phyloP scores from a whole-genome alignment of 768 basidiomycete species.

The Termitomyces heimii region DNA sequence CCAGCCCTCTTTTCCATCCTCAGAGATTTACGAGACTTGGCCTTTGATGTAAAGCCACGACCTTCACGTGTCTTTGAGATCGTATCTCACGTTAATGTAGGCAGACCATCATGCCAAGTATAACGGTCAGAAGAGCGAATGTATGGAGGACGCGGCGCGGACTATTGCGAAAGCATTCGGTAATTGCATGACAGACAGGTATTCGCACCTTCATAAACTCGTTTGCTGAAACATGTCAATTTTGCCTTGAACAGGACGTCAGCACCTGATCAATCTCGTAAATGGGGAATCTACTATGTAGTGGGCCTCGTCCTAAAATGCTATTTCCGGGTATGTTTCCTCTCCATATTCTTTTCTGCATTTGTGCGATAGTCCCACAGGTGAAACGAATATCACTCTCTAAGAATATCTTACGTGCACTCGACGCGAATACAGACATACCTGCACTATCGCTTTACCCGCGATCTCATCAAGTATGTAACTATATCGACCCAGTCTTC shows the following conservation, averaged over 20 bases:
- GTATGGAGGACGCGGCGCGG: conserved; percentile 84
- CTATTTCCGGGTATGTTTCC: conserved; percentile 80
- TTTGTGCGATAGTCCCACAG: conserved; percentile 29
- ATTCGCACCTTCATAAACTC: neutral
- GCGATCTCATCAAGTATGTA: conserved; percentile 72
- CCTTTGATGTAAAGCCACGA: conserved; percentile 59
- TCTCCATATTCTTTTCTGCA: neutral
- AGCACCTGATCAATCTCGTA: conserved; percentile 67
- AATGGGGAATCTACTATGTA: conserved; percentile 91
- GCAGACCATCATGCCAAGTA: conserved; percentile 58
- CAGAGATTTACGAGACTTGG: conserved; percentile 77
- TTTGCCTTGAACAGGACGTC: conserved; percentile 40
- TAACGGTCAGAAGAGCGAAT: conserved; percentile 50
- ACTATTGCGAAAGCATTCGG: conserved; percentile 88
- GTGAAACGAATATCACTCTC: conserved; percentile 88
- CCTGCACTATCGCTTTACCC: conserved; percentile 75
- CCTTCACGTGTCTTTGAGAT: neutral
- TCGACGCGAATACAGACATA: conserved; percentile 80
- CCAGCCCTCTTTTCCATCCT: conserved; percentile 79
- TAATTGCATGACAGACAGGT: conserved; percentile 77
- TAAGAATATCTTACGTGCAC: conserved; percentile 86
- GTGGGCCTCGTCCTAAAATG: conserved; percentile 88
- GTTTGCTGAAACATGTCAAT: neutral
- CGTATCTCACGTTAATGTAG: conserved; percentile 23
- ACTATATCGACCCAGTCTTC: neutral